Evolutionary conservation across 108 stramenopile genomes (phyloP), one percentile per base, ranked within the genome.

Genomic region (Conticribra guillardii): DNA sequence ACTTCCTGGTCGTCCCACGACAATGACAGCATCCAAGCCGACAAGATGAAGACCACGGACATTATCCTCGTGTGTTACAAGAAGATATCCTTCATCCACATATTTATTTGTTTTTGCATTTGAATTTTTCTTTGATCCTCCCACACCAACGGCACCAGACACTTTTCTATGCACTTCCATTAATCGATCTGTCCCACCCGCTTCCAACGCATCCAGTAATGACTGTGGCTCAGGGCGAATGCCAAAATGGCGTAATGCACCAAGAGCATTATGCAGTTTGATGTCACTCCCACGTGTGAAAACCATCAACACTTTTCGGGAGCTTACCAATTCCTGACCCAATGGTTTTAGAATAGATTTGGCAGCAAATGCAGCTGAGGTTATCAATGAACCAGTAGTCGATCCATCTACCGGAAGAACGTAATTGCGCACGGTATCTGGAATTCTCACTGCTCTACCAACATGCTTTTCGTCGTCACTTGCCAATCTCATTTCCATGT

Each of bases 31-130:
- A 64, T 93, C 91, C 1, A 97, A 73, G 4, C 83, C 87, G 56
- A 91, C 90, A 45, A 98, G 73, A 77, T 98, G 96, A 41, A 98
- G 74, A 18, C 97, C 97, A 33, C 97, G 84, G n/a, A 96, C 90
- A 49, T 87, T 84, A 54, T 96, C 96, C 76, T 96, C 96, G 22
- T 91, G 90, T 8, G 96, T 94, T 0, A 97, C 91, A 41, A 93
- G 67, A 26, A 96, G 61, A 51, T 89, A 92, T 23, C 87, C 85
- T 34, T 84, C 73, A 1, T 48, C 66, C 24, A 55, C 51, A 44
- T 71, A 79, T 45, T 45, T 29, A 3, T 56, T 64, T 27, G 19
- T 48, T 4, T 56, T 64, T 27, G 19, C 34, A 17, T 48, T 55
- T 34, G 28, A 21, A 51, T 26, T 47, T 68, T 62, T 33, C 69